phyloP scores from a whole-genome alignment of 208 protist species.

The Balamuthia mandrillaris region DNA sequence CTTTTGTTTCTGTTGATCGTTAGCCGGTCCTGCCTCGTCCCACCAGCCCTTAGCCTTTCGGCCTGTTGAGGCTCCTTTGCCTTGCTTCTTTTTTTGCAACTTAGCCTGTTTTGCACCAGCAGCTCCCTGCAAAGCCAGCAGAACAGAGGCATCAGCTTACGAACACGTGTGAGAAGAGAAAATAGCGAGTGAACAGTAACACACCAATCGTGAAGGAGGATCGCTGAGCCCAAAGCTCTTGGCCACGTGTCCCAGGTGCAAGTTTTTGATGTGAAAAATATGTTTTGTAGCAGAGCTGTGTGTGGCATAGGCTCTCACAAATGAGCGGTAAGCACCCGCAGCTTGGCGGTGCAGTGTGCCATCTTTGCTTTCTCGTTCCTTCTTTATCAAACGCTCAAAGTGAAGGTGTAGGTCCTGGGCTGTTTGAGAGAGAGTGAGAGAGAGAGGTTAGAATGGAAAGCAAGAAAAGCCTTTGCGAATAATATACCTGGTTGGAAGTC shows the following conservation, averaged over 20 bases:
- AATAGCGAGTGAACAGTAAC: too few relatives aligned
- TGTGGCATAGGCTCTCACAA: conserved; percentile 87
- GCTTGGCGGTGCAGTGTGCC: conserved; percentile 52
- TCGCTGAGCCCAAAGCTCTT: conserved; percentile 85
- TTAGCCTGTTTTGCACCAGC: background rate
- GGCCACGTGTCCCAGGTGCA: conserved; percentile 87
- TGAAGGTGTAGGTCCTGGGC: background rate
- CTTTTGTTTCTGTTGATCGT: background rate
- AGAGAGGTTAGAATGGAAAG: background rate
- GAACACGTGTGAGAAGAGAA: background rate
- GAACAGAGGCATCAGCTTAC: background rate
- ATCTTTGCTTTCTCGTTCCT: conserved; percentile 31
- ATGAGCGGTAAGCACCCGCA: conserved; percentile 83
- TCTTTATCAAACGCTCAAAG: conserved; percentile 40
- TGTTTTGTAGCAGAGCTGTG: conserved; percentile 74
- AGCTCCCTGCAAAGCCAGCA: background rate
- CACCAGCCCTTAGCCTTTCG: too few relatives aligned
- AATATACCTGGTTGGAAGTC: conserved; percentile 18
- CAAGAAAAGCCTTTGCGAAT: too few relatives aligned
- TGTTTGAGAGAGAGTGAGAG: background rate
- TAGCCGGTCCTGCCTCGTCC: too few relatives aligned
- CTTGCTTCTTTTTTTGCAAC: background rate
- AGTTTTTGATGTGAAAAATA: conserved; percentile 84
- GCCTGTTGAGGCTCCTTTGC: too few relatives aligned
- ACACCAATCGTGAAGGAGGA: conserved; percentile 66